Percentiles rank a stretch among this genome's conserved stretches.
phyloP scores from a whole-genome alignment of 345 rosid species.

The Bruguiera gymnorhiza region DNA sequence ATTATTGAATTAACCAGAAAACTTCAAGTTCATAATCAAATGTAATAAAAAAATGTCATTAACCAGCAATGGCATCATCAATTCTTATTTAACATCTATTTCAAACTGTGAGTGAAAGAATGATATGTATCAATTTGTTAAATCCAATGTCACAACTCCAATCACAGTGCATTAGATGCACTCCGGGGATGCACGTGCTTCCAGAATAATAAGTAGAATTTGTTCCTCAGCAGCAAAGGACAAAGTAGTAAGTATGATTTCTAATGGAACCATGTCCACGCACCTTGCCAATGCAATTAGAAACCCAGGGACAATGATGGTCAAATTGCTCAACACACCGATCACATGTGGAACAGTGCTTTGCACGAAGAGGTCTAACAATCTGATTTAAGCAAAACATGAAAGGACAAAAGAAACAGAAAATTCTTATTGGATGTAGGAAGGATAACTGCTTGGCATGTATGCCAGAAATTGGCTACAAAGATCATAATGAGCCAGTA shows the following conservation, averaged over 20 bases:
- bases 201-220: not conserved
- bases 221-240: not conserved
- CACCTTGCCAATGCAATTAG: conserved; percentile 98
- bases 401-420: conserved; percentile 4
- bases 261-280: not conserved
- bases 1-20: too few relatives aligned
- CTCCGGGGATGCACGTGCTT: too few relatives aligned
- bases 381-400: conserved; percentile 45
- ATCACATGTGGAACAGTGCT: conserved; percentile 92
- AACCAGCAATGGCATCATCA: too few relatives aligned
- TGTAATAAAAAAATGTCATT: too few relatives aligned
- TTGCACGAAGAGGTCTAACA: conserved; percentile 94
- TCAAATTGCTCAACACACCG: conserved; percentile 89
- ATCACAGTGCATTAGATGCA: too few relatives aligned
- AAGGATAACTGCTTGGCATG: conserved; percentile 5
- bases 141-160: too few relatives aligned
- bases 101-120: too few relatives aligned
- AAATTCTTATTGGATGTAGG: conserved; percentile 6
- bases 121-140: too few relatives aligned
- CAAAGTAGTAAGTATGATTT: not conserved
- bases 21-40: too few relatives aligned
- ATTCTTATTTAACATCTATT: too few relatives aligned
- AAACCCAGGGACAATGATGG: conserved; percentile 99
- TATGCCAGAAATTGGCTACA: conserved; percentile 1
- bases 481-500: conserved; percentile 23